A percentile compares a stretch with the other conserved stretches of the same genome.
These are phyloP conservation scores for Penicillium silybi DNA, from an alignment of 495 filamentous ascomycete genomes.

Conservation along the genomic window DNA sequence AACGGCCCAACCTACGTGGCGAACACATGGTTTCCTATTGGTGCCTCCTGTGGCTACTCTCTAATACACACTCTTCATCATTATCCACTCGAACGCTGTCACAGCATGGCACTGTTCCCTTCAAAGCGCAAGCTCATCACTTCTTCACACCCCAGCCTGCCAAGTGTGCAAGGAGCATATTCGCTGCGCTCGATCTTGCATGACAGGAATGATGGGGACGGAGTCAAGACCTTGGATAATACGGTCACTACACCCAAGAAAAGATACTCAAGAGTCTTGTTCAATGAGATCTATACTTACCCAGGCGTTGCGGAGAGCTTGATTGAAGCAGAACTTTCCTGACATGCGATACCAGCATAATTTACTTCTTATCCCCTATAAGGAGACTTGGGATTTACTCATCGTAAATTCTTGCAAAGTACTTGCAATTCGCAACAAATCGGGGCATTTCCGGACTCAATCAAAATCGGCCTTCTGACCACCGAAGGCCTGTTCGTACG, in stretches of 20 bases:
- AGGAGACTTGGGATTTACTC: too few species aligned
- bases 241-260: conserved; percentile 45
- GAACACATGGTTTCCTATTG: too few species aligned
- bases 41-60: too few species aligned
- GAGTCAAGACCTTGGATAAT: conserved; percentile 39
- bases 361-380: too few species aligned
- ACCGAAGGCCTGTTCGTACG: too few species aligned
- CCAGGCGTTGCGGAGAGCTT: conserved; percentile 25
- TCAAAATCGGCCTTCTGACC: too few species aligned
- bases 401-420: too few species aligned
- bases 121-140: conserved; percentile 33
- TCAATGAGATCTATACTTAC: conserved; percentile 34
- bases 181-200: conserved; percentile 46
- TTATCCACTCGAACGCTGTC: too few species aligned
- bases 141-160: conserved; percentile 53
- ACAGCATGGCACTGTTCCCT: not conserved
- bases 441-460: too few species aligned
- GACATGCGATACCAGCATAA: not conserved
- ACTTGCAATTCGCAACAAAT: too few species aligned
- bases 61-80: too few species aligned
- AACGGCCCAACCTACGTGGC: too few species aligned
- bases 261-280: conserved; percentile 46
- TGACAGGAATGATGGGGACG: conserved; percentile 47
- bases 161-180: conserved; percentile 31
- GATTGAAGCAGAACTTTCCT: conserved; percentile 29